phyloP scores from a whole-genome alignment of 1,284 basidiomycete species.

The Trichosporon coremiiforme region DNA sequence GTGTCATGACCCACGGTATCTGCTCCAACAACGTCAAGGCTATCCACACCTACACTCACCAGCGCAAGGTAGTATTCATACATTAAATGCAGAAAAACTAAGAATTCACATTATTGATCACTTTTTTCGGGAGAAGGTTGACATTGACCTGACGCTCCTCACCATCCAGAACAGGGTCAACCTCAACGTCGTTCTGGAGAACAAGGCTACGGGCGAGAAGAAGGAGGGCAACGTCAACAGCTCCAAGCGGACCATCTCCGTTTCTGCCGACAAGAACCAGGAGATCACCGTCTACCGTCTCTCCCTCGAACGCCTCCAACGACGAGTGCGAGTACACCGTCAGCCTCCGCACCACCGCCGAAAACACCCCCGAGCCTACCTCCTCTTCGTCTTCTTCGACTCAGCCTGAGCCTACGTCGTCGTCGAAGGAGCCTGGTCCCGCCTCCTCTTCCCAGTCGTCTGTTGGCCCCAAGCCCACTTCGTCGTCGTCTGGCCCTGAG shows the following conservation, averaged over 20 bases:
- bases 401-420: background rate
- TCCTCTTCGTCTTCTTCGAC: background rate
- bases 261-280: background rate
- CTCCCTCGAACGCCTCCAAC: conserved; percentile 13
- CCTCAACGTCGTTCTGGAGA: conserved; percentile 9
- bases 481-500: too few relatives aligned
- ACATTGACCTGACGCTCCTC: conserved; percentile 19
- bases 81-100: too few relatives aligned
- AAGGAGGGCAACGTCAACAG: conserved; percentile 14
- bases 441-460: background rate
- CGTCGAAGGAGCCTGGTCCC: background rate
- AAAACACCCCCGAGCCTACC: background rate
- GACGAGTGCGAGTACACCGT: conserved; percentile 25
- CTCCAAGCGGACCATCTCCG: background rate
- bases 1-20: conserved; percentile 26
- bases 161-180: conserved; percentile 21
- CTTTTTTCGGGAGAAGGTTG: conserved; percentile 20
- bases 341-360: background rate
- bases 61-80: too few relatives aligned
- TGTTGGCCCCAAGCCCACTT: too few relatives aligned
- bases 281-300: conserved; percentile 18
- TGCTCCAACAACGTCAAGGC: conserved; percentile 21
- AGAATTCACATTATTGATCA: too few relatives aligned
- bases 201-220: conserved; percentile 22
- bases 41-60: conserved; percentile 20